Conservation (phyloP, 163 green algal species). For the Prototheca cutis region DNA sequence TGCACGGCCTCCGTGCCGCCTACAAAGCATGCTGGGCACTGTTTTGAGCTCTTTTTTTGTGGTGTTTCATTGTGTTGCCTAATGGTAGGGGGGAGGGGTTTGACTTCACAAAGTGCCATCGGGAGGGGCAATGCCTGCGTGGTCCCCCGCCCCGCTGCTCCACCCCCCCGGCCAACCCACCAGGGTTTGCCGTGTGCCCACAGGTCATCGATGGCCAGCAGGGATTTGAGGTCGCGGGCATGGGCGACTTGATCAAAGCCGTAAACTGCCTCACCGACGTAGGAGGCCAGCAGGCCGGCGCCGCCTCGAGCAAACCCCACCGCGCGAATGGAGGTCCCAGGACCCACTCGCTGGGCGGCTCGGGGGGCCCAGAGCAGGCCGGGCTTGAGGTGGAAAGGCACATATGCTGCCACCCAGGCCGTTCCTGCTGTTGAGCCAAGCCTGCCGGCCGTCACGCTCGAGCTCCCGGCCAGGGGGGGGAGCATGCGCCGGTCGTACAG, state of each 20-base stretch:
- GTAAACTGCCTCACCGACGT: constrained; percentile 13
- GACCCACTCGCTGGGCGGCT: background rate
- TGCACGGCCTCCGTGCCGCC: too few relatives aligned
- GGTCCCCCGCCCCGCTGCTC: background rate
- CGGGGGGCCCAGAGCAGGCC: constrained; percentile 1
- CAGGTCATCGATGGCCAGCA: constrained; percentile 12
- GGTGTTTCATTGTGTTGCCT: too few relatives aligned
- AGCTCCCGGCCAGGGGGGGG: background rate
- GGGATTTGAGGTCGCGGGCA: constrained; percentile 5
- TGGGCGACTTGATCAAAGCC: constrained; percentile 8
- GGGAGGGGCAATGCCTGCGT: background rate
- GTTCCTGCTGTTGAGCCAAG: too few relatives aligned
- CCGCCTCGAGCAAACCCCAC: constrained; percentile 17
- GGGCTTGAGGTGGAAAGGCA: constrained; percentile 13
- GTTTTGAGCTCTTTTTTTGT: too few relatives aligned
- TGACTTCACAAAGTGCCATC: background rate
- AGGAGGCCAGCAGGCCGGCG: constrained; percentile 11
- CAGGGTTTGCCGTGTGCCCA: background rate
- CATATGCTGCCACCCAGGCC: constrained; percentile 10
- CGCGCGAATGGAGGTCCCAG: background rate
- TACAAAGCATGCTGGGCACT: too few relatives aligned
- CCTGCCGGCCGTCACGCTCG: too few relatives aligned
- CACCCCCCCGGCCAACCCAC: background rate
- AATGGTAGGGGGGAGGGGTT: too few relatives aligned
- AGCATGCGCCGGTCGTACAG: constrained; percentile 23